A percentile compares a stretch with the other conserved stretches of the same genome.
Conservation (phyloP, 768 basidiomycete genomes). For the Tricholoma terreum region DNA sequence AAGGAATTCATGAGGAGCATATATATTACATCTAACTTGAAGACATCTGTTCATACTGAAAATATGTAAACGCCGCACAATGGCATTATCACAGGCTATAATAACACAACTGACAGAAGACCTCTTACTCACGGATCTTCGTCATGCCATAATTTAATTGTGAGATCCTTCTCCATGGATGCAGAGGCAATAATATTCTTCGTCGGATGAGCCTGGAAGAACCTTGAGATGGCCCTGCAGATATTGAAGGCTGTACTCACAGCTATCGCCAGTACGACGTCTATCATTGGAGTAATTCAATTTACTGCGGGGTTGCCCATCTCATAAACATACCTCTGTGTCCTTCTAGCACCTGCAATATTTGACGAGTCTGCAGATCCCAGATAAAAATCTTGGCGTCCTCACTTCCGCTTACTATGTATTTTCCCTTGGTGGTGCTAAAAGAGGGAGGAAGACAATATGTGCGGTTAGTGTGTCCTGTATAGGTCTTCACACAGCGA, state of each 20-base stretch:
- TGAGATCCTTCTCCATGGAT: conserved; percentile 85
- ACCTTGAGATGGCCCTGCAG: conserved; percentile 8
- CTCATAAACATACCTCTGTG: conserved; percentile 62
- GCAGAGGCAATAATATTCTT: conserved; percentile 79
- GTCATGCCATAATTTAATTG: conserved; percentile 80
- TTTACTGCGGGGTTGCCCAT: not conserved
- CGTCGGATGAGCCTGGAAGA: conserved; percentile 68
- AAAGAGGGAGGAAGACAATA: conserved; percentile 78
- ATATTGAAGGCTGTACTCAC: conserved; percentile 33
- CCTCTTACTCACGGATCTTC: conserved; percentile 12
- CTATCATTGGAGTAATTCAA: conserved; percentile 20
- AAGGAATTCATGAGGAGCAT: no score
- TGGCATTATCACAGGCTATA: no score
- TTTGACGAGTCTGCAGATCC: conserved; percentile 80
- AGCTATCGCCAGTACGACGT: conserved; percentile 76
- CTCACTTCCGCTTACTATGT: conserved; percentile 86
- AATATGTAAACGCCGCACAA: not conserved
- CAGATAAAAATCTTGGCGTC: conserved; percentile 86
- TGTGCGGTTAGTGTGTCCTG: conserved; percentile 81
- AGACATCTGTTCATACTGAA: no score
- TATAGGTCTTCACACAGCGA: conserved; percentile 90
- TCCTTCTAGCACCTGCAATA: conserved; percentile 73
- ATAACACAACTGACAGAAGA: not conserved
- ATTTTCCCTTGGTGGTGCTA: conserved; percentile 54
- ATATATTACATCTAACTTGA: no score